A percentile compares a stretch with the other conserved stretches of the same genome.
Conservation (phyloP, 2,329 filamentous ascomycete species). For the Ophiocordyceps camponoti-rufipedis region DNA sequence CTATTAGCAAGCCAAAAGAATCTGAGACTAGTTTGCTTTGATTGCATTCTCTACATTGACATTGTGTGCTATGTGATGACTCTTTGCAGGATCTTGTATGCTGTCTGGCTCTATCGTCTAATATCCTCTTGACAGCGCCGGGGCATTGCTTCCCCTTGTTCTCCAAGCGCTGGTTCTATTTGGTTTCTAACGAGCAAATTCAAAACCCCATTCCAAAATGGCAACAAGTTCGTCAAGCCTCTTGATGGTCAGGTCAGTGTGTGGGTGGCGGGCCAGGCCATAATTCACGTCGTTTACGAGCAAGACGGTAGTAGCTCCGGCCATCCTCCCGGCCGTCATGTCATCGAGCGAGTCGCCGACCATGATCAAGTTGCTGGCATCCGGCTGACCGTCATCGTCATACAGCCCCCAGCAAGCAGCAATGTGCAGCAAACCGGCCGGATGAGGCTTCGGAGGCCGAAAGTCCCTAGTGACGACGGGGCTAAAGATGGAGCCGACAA, state of each 20-base stretch:
- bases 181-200: too few relatives aligned
- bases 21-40: background rate
- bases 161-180: too few relatives aligned
- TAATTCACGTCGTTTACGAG: slow-evolving; percentile 68
- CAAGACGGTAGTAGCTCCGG: slow-evolving; percentile 81
- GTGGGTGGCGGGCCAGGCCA: slow-evolving; percentile 48
- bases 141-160: too few relatives aligned
- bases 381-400: slow-evolving; percentile 10
- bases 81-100: too few relatives aligned
- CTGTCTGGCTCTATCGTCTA: slow-evolving; percentile 4
- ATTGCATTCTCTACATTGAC: background rate
- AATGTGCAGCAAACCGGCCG: slow-evolving; percentile 76
- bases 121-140: too few relatives aligned
- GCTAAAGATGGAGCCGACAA: slow-evolving; percentile 47
- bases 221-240: slow-evolving; percentile 59
- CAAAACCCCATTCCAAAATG: slow-evolving; percentile 58
- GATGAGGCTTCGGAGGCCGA: slow-evolving; percentile 68
- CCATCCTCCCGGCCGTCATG: slow-evolving; percentile 68
- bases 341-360: slow-evolving; percentile 78
- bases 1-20: slow-evolving; percentile 6
- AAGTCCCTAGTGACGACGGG: slow-evolving; percentile 79
- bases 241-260: slow-evolving; percentile 58
- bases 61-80: too few relatives aligned
- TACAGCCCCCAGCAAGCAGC: slow-evolving; percentile 53
- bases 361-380: slow-evolving; percentile 38